Percentiles rank a stretch among this genome's conserved stretches.
Evolutionary conservation across 1,284 basidiomycete genomes (phyloP).

Genomic region (Phellopilus nigrolimitatus): DNA sequence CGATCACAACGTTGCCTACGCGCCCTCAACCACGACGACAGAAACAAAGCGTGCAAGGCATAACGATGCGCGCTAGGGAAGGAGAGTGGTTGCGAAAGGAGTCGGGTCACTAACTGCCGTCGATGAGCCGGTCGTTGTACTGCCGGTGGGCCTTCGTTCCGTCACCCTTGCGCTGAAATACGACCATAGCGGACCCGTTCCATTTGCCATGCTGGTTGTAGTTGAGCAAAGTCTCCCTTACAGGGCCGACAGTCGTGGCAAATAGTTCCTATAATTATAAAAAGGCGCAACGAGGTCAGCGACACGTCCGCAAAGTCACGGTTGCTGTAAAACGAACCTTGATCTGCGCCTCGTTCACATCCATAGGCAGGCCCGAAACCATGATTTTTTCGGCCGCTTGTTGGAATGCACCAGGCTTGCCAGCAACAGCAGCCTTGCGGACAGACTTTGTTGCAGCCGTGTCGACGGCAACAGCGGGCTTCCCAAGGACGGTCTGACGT

Average conservation of each 20-base stretch:
- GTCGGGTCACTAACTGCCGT: conserved; percentile 93
- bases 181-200: conserved; percentile 85
- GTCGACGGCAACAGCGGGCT: conserved; percentile 39
- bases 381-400: conserved; percentile 82
- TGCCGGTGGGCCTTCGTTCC: conserved; percentile 88
- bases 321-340: conserved; percentile 61
- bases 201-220: conserved; percentile 85
- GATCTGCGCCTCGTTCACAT: conserved; percentile 92
- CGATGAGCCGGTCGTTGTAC: conserved; percentile 99
- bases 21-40: neutral
- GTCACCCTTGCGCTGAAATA: conserved; percentile 85
- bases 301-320: neutral
- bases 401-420: conserved; percentile 34
- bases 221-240: conserved; percentile 79
- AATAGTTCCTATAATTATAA: conserved; percentile 77
- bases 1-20: neutral
- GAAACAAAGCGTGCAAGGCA: no score
- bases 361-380: conserved; percentile 91
- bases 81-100: conserved; percentile 13
- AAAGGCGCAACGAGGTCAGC: neutral
- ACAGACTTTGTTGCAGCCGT: conserved; percentile 34
- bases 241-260: conserved; percentile 83
- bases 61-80: neutral
- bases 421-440: conserved; percentile 34
- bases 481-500: conserved; percentile 52